phyloP scores from a whole-genome alignment of 1,139 yeast genomes.

The Magnusiomyces sp. region DNA sequence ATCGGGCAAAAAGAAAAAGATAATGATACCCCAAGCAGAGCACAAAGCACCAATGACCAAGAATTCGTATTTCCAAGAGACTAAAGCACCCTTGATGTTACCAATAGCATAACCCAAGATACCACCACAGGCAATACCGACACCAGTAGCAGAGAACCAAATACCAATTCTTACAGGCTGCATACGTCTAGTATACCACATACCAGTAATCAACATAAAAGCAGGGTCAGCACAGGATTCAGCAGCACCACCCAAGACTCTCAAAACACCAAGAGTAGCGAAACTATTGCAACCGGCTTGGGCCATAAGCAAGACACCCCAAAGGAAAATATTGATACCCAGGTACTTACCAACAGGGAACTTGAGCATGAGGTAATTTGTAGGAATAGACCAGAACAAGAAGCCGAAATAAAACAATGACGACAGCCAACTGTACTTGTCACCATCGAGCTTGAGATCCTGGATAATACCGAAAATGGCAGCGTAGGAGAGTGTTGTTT shows the following conservation, averaged over 20 bases:
- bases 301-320: slow-evolving; percentile 43
- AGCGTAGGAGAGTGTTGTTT: slow-evolving; percentile 50
- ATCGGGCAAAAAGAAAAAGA: slow-evolving; percentile 43
- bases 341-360: slow-evolving; percentile 47
- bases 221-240: slow-evolving; percentile 52
- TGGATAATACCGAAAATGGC: slow-evolving; percentile 50
- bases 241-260: slow-evolving; percentile 43
- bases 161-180: slow-evolving; percentile 48
- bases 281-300: slow-evolving; percentile 44
- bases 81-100: slow-evolving; percentile 20
- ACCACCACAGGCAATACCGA: slow-evolving; percentile 24
- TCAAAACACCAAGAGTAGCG: slow-evolving; percentile 41
- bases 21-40: slow-evolving; percentile 41
- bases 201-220: slow-evolving; percentile 44
- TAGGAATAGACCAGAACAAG: slow-evolving; percentile 46
- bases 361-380: slow-evolving; percentile 43
- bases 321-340: slow-evolving; percentile 38
- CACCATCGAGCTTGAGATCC: slow-evolving; percentile 32
- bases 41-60: slow-evolving; percentile 26
- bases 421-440: slow-evolving; percentile 47
- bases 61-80: slow-evolving; percentile 37
- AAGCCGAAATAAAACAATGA: slow-evolving; percentile 52
- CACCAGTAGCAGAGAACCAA: slow-evolving; percentile 32
- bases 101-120: slow-evolving; percentile 33
- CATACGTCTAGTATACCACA: slow-evolving; percentile 42